A percentile compares a stretch with the other conserved stretches of the same genome.
These are phyloP conservation scores for Shiraia bambusicola DNA, from an alignment of 2,329 filamentous ascomycete genomes.

Conservation along the genomic window DNA sequence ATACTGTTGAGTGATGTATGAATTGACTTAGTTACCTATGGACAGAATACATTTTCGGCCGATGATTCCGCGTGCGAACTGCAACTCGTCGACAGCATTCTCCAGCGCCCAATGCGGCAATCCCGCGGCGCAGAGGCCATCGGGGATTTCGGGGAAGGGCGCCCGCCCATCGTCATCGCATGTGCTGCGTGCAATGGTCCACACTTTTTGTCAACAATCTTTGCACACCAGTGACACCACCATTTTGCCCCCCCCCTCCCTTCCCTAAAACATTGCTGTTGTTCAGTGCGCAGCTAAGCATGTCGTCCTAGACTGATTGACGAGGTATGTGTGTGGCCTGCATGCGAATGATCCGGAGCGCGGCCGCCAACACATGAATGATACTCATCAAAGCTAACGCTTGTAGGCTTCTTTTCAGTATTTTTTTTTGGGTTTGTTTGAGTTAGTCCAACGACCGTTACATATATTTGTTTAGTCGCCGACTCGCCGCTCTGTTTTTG, in stretches of 20 bases:
- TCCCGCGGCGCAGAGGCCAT: not conserved
- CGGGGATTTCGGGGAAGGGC: constrained; percentile 2
- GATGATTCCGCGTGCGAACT: no score
- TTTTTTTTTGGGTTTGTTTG: constrained; percentile 2
- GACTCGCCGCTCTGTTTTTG: no score
- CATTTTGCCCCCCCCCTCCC: constrained; percentile 5
- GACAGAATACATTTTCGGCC: no score
- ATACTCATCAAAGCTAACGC: constrained; percentile 16
- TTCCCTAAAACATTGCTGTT: constrained; percentile 14
- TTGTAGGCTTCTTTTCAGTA: constrained; percentile 16
- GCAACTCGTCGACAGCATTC: no score
- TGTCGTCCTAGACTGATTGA: constrained; percentile 12
- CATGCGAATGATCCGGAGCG: constrained; percentile 11
- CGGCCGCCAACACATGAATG: constrained; percentile 16
- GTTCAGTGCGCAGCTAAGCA: constrained; percentile 15
- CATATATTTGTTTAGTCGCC: no score
- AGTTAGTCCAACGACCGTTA: no score
- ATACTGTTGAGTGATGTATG: no score
- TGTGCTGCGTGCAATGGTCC: constrained; percentile 18
- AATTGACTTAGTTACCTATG: no score
- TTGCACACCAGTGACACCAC: constrained; percentile 3
- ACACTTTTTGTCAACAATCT: constrained; percentile 11
- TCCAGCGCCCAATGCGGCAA: not conserved
- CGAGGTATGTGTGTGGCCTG: constrained; percentile 12
- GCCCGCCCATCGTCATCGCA: constrained; percentile 14